Evolutionary conservation across 75 land plant species (phyloP).

Genomic region (Cupressus sempervirens): DNA sequence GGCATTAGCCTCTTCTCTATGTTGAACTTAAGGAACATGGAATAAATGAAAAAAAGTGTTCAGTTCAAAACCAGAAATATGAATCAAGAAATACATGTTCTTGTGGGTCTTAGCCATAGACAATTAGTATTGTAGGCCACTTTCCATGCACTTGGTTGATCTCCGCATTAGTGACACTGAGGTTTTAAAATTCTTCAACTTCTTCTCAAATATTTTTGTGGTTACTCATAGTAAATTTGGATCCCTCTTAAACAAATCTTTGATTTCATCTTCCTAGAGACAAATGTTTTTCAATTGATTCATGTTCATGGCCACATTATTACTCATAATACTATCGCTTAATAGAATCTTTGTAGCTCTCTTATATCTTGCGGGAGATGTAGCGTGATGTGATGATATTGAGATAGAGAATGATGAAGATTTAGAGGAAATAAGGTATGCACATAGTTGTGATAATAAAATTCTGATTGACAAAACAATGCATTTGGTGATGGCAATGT

Average conservation of each 20-base stretch:
- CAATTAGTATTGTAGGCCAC: neutral
- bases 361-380: neutral
- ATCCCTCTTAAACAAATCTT: neutral
- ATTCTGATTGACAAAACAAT: too few relatives aligned
- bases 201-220: neutral
- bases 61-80: neutral
- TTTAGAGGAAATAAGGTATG: too few relatives aligned
- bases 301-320: neutral
- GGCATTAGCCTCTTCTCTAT: neutral
- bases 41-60: neutral
- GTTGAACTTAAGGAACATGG: neutral
- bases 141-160: neutral
- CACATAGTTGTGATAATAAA: too few relatives aligned
- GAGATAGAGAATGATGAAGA: too few relatives aligned
- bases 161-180: neutral
- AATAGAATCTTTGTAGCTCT: neutral
- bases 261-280: neutral
- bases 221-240: neutral
- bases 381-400: neutral
- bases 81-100: neutral
- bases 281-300: neutral
- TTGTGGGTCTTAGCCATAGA: slow-evolving; percentile 1
- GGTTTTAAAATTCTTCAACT: neutral
- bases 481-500: too few relatives aligned
- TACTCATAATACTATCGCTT: neutral